Conservation (phyloP, 495 filamentous ascomycete species). For the Penicillium silybi region DNA sequence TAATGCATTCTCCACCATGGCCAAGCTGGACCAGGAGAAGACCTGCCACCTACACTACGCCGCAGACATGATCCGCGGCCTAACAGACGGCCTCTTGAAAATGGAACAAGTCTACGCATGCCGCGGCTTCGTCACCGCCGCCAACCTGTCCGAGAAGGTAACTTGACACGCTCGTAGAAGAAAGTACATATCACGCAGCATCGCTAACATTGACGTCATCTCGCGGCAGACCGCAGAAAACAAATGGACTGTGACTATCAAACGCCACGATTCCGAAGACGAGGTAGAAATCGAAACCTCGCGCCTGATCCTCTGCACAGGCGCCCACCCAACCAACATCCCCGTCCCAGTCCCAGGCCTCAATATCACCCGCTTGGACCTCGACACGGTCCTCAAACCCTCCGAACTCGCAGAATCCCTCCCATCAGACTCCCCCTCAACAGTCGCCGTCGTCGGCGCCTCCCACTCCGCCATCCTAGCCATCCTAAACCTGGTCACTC, state of each 20-base stretch:
- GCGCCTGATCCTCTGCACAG: constrained; percentile 56
- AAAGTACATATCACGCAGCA: background rate
- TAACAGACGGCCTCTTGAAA: constrained; percentile 47
- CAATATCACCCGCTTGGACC: constrained; percentile 39
- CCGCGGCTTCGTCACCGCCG: constrained; percentile 40
- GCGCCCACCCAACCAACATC: constrained; percentile 46
- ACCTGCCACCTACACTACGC: constrained; percentile 52
- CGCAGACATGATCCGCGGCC: constrained; percentile 48
- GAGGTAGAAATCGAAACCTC: constrained; percentile 35
- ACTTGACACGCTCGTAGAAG: constrained; percentile 7
- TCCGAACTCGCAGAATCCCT: constrained; percentile 43
- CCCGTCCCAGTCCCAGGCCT: constrained; percentile 35
- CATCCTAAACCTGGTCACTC: constrained; percentile 53
- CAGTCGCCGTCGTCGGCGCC: constrained; percentile 55
- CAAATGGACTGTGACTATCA: constrained; percentile 44
- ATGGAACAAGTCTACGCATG: constrained; percentile 41
- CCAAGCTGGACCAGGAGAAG: constrained; percentile 50
- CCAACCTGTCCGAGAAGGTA: constrained; percentile 31
- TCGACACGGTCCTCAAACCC: constrained; percentile 55
- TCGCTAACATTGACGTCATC: constrained; percentile 9
- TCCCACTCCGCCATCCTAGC: constrained; percentile 61
- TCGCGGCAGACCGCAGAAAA: constrained; percentile 9
- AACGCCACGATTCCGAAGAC: constrained; percentile 20
- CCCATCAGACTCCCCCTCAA: constrained; percentile 29
- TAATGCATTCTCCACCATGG: constrained; percentile 49